Evolutionary conservation across 768 basidiomycete species (phyloP), one percentile per base, ranked within the genome.

Genomic region (Amanita phalloides): DNA sequence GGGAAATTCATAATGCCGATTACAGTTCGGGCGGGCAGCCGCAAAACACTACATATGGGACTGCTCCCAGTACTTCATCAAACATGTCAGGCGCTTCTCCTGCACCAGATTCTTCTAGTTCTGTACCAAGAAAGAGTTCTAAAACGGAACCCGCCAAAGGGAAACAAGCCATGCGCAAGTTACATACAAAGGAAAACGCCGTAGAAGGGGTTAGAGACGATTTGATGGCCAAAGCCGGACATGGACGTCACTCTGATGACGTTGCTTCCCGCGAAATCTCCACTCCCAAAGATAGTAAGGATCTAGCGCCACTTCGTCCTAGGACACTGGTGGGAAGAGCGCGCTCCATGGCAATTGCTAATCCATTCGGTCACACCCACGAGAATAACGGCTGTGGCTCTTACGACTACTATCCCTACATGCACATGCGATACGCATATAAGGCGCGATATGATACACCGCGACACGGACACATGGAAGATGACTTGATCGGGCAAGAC

Each of bases 1-100:
- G 51, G 38, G 43, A 52, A 52, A 45, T 52, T 2, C 51, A 45
- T 25, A 52, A 37, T 20, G 51, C 51, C 14, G 51, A 52, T 45
- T 52, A 45, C 21, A 35, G 43, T 21, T 33, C 51, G 21, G 43
- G 23, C 21, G 44, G 21, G 7, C 30, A 43, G 17, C 49, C 49
- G 30, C 49, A 41, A 13, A 36, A 30, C 9, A 20, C 43, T 35
- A 52, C 28, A 14, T 36, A 32, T 28, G n/a, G 8, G 20, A 13
- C 41, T 17, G 20, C 35, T 51, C 20, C 30, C 4, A 32, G 25
- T n/a, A 7, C 49, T 9, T 25, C 26, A 17, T 23, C 41, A 42
- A 42, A 21, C 41, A 21, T 11, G 41, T 42, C 41, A 42, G 23
- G 11, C 41, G 41, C 41, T 4, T 23, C 39, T 37, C 11, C 37